Percentiles rank a stretch among this genome's conserved stretches.
phyloP scores from a whole-genome alignment of 345 rosid genomes.

The Zanthoxylum bungeanum region DNA sequence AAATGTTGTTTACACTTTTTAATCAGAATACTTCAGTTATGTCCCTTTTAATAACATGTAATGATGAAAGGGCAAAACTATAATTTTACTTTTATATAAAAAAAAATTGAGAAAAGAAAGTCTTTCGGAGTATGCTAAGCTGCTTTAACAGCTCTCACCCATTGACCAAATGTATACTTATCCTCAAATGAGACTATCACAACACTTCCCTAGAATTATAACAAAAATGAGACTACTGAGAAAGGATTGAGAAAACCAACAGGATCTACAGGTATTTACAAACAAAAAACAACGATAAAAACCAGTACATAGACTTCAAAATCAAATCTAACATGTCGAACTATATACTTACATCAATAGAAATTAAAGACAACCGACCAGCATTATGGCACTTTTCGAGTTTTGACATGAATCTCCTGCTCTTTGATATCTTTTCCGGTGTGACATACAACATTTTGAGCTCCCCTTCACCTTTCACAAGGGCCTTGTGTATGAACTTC shows the following conservation, averaged over 20 bases:
- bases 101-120: neutral
- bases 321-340: neutral
- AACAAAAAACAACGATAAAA: neutral
- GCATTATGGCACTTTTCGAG: slow-evolving; percentile 83
- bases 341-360: slow-evolving; percentile 69
- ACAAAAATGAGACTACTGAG: neutral
- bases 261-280: neutral
- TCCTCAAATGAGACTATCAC: neutral
- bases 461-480: slow-evolving; percentile 85
- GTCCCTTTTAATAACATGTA: neutral
- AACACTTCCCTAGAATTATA: neutral
- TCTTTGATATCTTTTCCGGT: slow-evolving; percentile 93
- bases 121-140: neutral
- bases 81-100: neutral
- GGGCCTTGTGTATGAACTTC: slow-evolving; percentile 84
- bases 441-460: slow-evolving; percentile 86
- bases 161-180: neutral
- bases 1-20: neutral
- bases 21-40: neutral
- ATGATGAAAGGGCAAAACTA: neutral
- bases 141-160: neutral
- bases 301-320: neutral
- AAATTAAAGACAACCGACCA: slow-evolving; percentile 73
- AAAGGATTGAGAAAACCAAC: neutral
- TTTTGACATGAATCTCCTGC: slow-evolving; percentile 99